These are phyloP conservation scores for Wickerhamiella kazuoi DNA, from an alignment of 805 yeast genomes.

Conservation along the genomic window DNA sequence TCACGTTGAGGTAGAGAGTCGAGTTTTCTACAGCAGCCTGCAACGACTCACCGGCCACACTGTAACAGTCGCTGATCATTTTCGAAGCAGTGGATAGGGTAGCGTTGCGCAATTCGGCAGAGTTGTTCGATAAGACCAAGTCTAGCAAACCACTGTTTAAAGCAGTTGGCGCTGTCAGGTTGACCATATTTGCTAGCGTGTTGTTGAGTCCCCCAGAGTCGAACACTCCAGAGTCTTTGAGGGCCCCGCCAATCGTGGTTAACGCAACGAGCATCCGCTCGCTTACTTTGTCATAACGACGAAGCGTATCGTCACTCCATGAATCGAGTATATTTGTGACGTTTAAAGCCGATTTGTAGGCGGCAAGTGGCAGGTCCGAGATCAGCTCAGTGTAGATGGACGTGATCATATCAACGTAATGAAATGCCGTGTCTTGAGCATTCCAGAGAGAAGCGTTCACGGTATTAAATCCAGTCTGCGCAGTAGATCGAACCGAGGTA, in stretches of 20 bases:
- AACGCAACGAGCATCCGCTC: background rate
- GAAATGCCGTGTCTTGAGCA: background rate
- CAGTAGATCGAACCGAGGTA: background rate
- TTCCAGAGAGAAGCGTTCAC: constrained; percentile 8
- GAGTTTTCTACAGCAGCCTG: no score
- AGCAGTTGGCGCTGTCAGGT: background rate
- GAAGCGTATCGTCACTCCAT: constrained; percentile 3
- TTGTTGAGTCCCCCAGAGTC: background rate
- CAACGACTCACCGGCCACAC: no score
- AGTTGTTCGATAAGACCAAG: no score
- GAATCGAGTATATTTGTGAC: constrained; percentile 6
- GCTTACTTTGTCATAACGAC: constrained; percentile 3
- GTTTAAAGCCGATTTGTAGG: constrained; percentile 4
- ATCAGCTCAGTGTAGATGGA: constrained; percentile 4
- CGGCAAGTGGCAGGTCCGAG: background rate
- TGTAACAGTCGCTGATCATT: no score
- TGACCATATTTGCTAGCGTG: background rate
- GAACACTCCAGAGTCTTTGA: background rate
- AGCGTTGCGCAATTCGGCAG: no score
- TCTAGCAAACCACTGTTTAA: background rate
- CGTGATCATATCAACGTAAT: constrained; percentile 3
- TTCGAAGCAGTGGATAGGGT: no score
- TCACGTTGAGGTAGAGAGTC: no score
- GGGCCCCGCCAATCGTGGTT: background rate
- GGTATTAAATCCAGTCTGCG: background rate